Base-by-base conservation (phyloP, 495 filamentous ascomycete genomes). In the Penicillium longicatenatum region DNA sequence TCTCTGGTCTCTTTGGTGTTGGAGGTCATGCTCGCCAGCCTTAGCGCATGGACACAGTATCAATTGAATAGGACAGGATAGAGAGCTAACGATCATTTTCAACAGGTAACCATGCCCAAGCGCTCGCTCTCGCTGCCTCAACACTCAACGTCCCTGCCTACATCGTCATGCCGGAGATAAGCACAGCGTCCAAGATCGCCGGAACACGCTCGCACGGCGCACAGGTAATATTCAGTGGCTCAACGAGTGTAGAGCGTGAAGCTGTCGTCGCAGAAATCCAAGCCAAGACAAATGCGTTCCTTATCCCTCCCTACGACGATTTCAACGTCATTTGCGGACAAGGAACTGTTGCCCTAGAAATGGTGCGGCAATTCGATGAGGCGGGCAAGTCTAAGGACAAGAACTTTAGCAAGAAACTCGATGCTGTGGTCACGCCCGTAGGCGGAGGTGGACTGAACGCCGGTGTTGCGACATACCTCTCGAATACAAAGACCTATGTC, bases 91-190 rank as follows among this genome's bases (percentile, higher is more conserved):
- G 24, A 30, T 0, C 24, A 2, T 37, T 26, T 17, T n/a, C 12
- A 26, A 33, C 49, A 91, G 93, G 93, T 26, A 98, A 98, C 77
- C 94, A 98, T 73, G 94, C 94, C 0, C 92, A 96, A 82, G 94
- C 94, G 19, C 87, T 98, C 54, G 85, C 94, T 4, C 86, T 97
- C 37, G 94, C 94, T 0, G 91, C 94, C 7, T 81, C 77, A 17
- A 85, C 82, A 10, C 76, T 84, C 58, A 62, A 72, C 16, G 78
- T 90, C 60, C 85, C 86, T 1, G 89, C 91, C 0, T 80, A 91
- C 74, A 90, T 98, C 61, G 86, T 98, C 42, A 98, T 98, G 94
- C 94, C 94, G 1, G 61, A 70, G 4, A 95, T 93, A 69, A 89
- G 85, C 58, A 88, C 90, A 0, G 82, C 89, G 12, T 87, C 86